Evolutionary conservation across 148 eudicot genomes (phyloP), one percentile per base, ranked within the genome.

Genomic region (Persicaria tinctoria): DNA sequence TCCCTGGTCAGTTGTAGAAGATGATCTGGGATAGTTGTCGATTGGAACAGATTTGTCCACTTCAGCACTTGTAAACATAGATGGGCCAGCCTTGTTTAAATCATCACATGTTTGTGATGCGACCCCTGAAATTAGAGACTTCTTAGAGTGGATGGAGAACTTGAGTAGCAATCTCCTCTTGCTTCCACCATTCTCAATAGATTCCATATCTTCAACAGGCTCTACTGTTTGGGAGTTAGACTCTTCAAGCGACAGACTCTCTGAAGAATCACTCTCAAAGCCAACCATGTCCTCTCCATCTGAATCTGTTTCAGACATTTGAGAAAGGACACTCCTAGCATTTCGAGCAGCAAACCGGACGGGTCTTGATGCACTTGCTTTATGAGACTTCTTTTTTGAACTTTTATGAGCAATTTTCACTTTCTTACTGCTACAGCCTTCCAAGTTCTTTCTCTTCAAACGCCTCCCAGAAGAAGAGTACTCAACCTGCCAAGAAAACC

Each of bases 301-400:
- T 45, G 86, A 75, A 77, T 85, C 87, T 57, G 80, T 71, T 85
- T 81, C 93, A 10, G 84, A 75, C 77, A 80, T 83, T 59, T 75
- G 84, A 78, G 87, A 81, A 69, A 85, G 83, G 9, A 75, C 63
- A 76, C 64, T 87, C 51, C 76, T 45, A 47, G 89, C 93, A 83
- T 86, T 89, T 62, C 86, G 90, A 54, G 93, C 91, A 75, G 98
- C 84, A 79, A 76, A 85, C 80, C 98, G 79, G 72, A 86, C 93
- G 81, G 99, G 89, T 85, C 99, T 86, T 56, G 77, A 76, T 79
- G 86, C 70, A 75, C 82, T 88, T 62, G 82, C 80, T 76, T 83
- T 80, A 23, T 74, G 56, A 75, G 88, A 74, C 76, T 85, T 90
- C 78, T 79, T 87, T 73, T 74, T 92, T 44, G 80, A 77, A 62